phyloP scores from a whole-genome alignment of 441 rosid species.

The Adansonia grandidieri region DNA sequence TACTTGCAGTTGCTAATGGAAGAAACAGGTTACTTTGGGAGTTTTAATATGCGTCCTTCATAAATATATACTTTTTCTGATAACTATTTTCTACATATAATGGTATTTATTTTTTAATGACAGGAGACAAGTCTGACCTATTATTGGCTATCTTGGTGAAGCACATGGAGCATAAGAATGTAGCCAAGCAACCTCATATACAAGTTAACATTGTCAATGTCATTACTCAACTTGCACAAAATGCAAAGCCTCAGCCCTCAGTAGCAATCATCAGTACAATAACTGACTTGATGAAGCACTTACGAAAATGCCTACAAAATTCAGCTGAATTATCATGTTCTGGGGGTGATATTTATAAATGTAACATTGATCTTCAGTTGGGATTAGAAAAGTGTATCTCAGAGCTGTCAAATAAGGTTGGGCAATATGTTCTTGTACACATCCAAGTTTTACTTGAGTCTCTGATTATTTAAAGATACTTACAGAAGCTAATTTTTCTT shows the following conservation, averaged over 20 bases:
- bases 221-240: slow-evolving; percentile 61
- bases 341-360: slow-evolving; percentile 42
- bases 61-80: slow-evolving; percentile 13
- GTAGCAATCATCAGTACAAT: slow-evolving; percentile 67
- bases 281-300: slow-evolving; percentile 78
- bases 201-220: slow-evolving; percentile 72
- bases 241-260: slow-evolving; percentile 70
- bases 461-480: slow-evolving; percentile 7
- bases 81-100: slow-evolving; percentile 24
- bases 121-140: slow-evolving; percentile 85
- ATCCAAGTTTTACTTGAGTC: slow-evolving; percentile 19
- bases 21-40: slow-evolving; percentile 65
- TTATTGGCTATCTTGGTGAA: slow-evolving; percentile 77
- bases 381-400: slow-evolving; percentile 83
- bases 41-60: slow-evolving; percentile 13
- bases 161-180: slow-evolving; percentile 94
- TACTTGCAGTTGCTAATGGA: slow-evolving; percentile 83
- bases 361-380: slow-evolving; percentile 64
- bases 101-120: slow-evolving; percentile 25
- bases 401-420: slow-evolving; percentile 77
- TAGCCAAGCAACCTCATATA: slow-evolving; percentile 58
- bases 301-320: slow-evolving; percentile 78
- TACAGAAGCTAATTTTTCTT: slow-evolving; percentile 18
- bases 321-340: slow-evolving; percentile 53
- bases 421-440: slow-evolving; percentile 18